phyloP scores from a whole-genome alignment of 352 stramenopile species.

The Pythium rhizo-oryzae region DNA sequence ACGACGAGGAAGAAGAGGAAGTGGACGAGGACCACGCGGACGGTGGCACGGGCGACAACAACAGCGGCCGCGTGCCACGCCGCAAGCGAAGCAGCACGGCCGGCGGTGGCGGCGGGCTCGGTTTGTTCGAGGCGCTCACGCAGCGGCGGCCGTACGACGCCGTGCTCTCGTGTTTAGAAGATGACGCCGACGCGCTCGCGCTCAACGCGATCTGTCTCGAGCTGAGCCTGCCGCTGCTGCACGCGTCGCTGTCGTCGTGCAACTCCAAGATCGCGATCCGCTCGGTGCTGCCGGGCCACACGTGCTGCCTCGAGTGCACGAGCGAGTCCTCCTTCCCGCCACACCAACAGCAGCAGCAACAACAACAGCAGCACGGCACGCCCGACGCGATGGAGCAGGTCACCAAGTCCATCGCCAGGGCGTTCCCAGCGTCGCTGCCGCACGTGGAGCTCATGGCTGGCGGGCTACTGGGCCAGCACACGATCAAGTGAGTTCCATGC shows the following conservation, averaged over 20 bases:
- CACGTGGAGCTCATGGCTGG: conserved; percentile 42
- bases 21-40: background rate
- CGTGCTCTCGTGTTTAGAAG: conserved; percentile 38
- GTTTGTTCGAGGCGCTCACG: conserved; percentile 44
- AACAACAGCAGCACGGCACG: background rate
- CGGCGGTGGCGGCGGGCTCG: conserved; percentile 12
- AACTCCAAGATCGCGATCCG: conserved; percentile 32
- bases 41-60: background rate
- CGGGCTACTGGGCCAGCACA: conserved; percentile 35
- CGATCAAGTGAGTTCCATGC: conserved; percentile 35
- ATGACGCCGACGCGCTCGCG: conserved; percentile 27
- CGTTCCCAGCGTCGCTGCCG: conserved; percentile 40
- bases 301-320: conserved; percentile 48
- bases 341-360: background rate
- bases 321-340: background rate
- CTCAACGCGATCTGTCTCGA: conserved; percentile 47
- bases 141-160: conserved; percentile 45
- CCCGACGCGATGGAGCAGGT: conserved; percentile 33
- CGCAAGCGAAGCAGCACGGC: too few relatives aligned
- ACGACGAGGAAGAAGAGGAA: background rate
- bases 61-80: background rate
- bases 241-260: conserved; percentile 32
- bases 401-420: conserved; percentile 35
- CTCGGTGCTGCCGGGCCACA: conserved; percentile 40
- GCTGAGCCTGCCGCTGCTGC: conserved; percentile 47